Evolutionary conservation across 2,329 filamentous ascomycete species (phyloP).

Genomic region (Aspergillus fructus): DNA sequence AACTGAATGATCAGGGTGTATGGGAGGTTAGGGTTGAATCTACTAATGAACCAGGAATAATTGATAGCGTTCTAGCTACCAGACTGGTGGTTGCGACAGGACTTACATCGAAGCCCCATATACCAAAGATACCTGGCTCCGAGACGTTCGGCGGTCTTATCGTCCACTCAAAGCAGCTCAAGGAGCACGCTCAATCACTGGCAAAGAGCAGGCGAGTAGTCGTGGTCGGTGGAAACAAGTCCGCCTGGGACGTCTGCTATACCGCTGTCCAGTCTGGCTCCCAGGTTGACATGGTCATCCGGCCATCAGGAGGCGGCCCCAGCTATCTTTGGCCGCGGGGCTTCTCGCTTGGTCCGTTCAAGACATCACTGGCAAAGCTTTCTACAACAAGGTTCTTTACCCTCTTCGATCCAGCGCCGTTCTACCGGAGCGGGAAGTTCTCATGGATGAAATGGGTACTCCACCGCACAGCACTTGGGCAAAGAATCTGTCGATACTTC

Average conservation of each 20-base stretch:
- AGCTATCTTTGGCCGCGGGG: conserved; percentile 58
- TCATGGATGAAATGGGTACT: not conserved
- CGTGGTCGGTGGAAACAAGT: conserved; percentile 59
- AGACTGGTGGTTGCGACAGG: conserved; percentile 60
- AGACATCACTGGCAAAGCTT: conserved; percentile 5
- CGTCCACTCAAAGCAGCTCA: conserved; percentile 56
- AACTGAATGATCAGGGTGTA: conserved; percentile 22
- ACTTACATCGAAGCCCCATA: conserved; percentile 53
- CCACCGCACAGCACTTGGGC: not conserved
- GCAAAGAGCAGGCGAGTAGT: conserved; percentile 42
- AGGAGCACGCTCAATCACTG: conserved; percentile 25
- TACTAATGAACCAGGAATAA: not conserved
- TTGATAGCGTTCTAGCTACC: conserved; percentile 16
- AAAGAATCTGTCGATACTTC: conserved; percentile 38
- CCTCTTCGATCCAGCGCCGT: conserved; percentile 69
- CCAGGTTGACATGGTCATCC: conserved; percentile 58
- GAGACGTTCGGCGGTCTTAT: conserved; percentile 50
- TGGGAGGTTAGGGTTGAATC: not conserved
- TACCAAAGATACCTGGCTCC: conserved; percentile 51
- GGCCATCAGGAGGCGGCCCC: conserved; percentile 55
- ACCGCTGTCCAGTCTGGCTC: conserved; percentile 52
- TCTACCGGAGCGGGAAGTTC: conserved; percentile 48
- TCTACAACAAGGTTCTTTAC: conserved; percentile 58
- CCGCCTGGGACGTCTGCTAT: conserved; percentile 61
- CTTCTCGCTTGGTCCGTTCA: conserved; percentile 45